Conservation (phyloP, 805 yeast genomes). For the Candida germanica region DNA sequence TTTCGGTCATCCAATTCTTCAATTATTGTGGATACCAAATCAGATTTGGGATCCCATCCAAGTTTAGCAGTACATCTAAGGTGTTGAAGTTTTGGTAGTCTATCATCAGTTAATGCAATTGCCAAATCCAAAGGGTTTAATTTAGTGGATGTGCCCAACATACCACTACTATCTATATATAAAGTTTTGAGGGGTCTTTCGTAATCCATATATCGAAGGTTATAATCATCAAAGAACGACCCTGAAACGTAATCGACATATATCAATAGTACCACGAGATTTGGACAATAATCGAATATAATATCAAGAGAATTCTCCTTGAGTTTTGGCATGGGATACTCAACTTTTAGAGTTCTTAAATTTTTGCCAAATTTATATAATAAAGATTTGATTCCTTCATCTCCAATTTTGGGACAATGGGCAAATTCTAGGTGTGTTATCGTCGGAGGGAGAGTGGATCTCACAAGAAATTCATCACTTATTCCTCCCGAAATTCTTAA, state of each 20-base stretch:
- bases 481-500: conserved; percentile 87
- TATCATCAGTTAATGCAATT: conserved; percentile 73
- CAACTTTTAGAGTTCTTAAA: conserved; percentile 60
- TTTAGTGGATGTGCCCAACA: conserved; percentile 77
- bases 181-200: conserved; percentile 56
- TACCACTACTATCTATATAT: conserved; percentile 80
- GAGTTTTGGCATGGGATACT: conserved; percentile 87
- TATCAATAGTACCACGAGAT: conserved; percentile 57
- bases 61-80: conserved; percentile 69
- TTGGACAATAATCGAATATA: conserved; percentile 74
- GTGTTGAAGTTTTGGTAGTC: conserved; percentile 65
- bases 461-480: conserved; percentile 70
- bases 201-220: conserved; percentile 21
- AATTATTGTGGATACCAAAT: conserved; percentile 47
- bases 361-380: conserved; percentile 64
- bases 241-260: conserved; percentile 76
- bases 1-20: conserved; percentile 68
- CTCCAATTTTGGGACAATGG: conserved; percentile 79
- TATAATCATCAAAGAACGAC: conserved; percentile 32
- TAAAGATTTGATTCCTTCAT: conserved; percentile 60
- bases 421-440: conserved; percentile 74
- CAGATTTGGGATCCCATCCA: conserved; percentile 73
- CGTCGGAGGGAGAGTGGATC: conserved; percentile 68
- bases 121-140: conserved; percentile 87
- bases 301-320: conserved; percentile 67